Conservation (phyloP, 2,329 filamentous ascomycete species). For the Cercospora sp. region DNA sequence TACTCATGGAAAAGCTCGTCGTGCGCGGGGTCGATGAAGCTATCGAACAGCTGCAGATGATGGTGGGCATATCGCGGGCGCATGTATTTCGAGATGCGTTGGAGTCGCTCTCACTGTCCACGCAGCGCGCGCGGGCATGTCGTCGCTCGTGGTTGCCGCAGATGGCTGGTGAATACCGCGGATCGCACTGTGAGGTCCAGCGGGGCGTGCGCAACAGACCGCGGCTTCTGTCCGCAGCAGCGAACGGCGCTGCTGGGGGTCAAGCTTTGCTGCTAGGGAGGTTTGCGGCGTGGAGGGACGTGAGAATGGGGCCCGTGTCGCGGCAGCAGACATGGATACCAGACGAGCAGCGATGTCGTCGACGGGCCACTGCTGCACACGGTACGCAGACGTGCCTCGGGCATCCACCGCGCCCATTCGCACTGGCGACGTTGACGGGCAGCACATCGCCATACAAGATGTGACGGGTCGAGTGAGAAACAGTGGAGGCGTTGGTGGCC, state of each 20-base stretch:
- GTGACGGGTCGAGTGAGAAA: neutral
- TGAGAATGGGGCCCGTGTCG: neutral
- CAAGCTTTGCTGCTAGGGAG: constrained; percentile 4
- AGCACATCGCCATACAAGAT: neutral
- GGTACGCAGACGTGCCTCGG: neutral
- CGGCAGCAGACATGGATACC: neutral
- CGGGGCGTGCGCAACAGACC: neutral
- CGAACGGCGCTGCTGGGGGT: neutral
- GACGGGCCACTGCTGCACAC: neutral
- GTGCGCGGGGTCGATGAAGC: constrained; percentile 15
- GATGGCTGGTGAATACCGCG: neutral
- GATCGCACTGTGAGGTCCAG: neutral
- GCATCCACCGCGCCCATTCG: neutral
- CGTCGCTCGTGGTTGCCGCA: neutral
- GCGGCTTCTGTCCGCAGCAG: neutral
- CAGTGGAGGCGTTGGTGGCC: constrained; percentile 9
- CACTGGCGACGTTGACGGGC: neutral
- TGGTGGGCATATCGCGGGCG: neutral
- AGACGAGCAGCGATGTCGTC: neutral
- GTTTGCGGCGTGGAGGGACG: neutral
- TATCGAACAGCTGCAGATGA: neutral
- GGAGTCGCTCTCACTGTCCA: neutral
- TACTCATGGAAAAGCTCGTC: neutral
- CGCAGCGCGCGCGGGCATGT: neutral
- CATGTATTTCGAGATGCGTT: neutral